Conservation (phyloP, 495 filamentous ascomycete species). For the Hypoxylon crocopeplum region DNA sequence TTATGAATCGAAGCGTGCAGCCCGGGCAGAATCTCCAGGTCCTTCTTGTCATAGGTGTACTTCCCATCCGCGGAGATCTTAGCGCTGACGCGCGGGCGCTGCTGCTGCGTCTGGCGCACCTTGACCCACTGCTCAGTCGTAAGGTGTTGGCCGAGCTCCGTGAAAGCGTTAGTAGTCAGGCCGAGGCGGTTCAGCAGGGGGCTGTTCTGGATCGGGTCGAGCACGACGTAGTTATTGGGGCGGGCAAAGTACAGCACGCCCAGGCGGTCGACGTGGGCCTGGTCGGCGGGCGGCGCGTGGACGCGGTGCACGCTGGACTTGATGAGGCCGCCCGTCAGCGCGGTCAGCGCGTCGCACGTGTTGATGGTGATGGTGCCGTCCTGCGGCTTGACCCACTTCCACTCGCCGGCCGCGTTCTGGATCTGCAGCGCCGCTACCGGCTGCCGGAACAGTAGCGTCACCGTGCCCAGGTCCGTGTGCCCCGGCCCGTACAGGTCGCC, state of each 20-base stretch:
- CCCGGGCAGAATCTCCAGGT: slow-evolving; percentile 57
- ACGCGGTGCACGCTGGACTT: slow-evolving; percentile 62
- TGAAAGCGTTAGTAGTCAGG: slow-evolving; percentile 42
- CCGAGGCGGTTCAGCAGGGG: slow-evolving; percentile 52
- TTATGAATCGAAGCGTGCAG: slow-evolving; percentile 54
- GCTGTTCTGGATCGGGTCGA: slow-evolving; percentile 54
- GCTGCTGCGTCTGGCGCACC: slow-evolving; percentile 47
- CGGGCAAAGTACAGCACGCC: slow-evolving; percentile 59
- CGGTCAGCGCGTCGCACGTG: slow-evolving; percentile 57
- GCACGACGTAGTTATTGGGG: slow-evolving; percentile 50
- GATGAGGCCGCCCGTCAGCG: slow-evolving; percentile 55
- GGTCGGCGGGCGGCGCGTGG: slow-evolving; percentile 56
- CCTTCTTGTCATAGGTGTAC: slow-evolving; percentile 46
- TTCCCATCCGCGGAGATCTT: slow-evolving; percentile 47
- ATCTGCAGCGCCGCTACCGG: slow-evolving; percentile 60
- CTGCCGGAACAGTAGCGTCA: slow-evolving; percentile 62
- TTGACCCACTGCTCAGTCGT: slow-evolving; percentile 49
- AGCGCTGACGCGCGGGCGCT: slow-evolving; percentile 49
- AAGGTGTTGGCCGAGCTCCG: slow-evolving; percentile 41
- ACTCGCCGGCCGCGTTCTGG: slow-evolving; percentile 50
- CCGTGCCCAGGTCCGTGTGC: slow-evolving; percentile 63
- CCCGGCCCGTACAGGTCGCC: slow-evolving; percentile 48
- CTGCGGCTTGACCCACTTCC: slow-evolving; percentile 59
- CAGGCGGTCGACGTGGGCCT: slow-evolving; percentile 58
- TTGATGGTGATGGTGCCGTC: slow-evolving; percentile 62